phyloP scores from a whole-genome alignment of 179 eudicot genomes.

The Spinacia oleracea region DNA sequence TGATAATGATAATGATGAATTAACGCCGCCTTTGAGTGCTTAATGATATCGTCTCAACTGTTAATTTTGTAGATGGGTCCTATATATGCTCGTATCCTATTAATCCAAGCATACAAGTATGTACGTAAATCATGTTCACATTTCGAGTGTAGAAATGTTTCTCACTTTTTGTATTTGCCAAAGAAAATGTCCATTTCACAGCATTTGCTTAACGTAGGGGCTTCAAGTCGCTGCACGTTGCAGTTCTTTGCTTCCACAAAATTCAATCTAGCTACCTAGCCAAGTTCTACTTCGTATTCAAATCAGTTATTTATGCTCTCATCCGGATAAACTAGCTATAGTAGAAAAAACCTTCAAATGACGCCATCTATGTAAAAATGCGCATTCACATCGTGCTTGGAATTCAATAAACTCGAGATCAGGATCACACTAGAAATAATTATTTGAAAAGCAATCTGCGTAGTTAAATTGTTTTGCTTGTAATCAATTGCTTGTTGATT shows the following conservation, averaged over 20 bases:
- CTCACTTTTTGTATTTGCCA: no score
- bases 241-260: constrained; percentile 3
- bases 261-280: no score
- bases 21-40: not conserved
- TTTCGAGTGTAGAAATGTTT: not conserved
- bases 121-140: not conserved
- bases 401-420: not conserved
- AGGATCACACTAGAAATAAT: no score
- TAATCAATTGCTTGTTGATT: no score
- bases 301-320: not conserved
- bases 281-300: not conserved
- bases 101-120: not conserved
- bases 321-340: no score
- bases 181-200: not conserved
- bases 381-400: no score
- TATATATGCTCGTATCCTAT: not conserved
- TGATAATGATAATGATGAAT: no score
- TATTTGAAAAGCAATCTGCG: no score
- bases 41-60: not conserved
- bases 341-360: no score
- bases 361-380: no score
- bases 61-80: no score
- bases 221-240: not conserved
- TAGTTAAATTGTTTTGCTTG: no score
- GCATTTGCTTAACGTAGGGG: constrained; percentile 6